Conservation (phyloP, 257 asterid species). For the Eustoma russellianum region DNA sequence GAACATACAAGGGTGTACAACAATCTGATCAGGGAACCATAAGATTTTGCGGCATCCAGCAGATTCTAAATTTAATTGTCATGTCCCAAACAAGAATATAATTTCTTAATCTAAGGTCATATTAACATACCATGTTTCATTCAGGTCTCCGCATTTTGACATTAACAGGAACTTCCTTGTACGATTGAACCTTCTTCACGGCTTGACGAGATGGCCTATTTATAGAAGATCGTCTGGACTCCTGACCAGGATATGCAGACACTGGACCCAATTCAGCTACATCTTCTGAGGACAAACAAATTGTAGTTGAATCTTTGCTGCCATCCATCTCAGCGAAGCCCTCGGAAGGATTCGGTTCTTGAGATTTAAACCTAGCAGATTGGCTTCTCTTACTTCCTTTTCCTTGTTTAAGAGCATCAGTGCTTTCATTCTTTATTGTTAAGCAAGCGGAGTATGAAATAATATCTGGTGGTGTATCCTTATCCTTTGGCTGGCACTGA, state of each 20-base stretch:
- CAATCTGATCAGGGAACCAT: too few relatives aligned
- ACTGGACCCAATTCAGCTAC: constrained; percentile 17
- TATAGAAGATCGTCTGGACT: constrained; percentile 28
- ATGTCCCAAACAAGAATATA: too few relatives aligned
- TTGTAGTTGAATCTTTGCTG: constrained; percentile 15
- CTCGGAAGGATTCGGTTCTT: constrained; percentile 19
- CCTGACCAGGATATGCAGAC: constrained; percentile 16
- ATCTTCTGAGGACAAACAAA: constrained; percentile 4
- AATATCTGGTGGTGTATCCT: constrained; percentile 25
- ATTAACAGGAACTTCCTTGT: constrained; percentile 54
- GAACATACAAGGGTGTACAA: too few relatives aligned
- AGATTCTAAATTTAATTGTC: too few relatives aligned
- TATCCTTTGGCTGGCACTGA: constrained; percentile 13
- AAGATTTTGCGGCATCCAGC: too few relatives aligned
- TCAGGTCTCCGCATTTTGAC: constrained; percentile 57
- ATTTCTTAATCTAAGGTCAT: too few relatives aligned
- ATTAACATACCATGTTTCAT: constrained; percentile 11
- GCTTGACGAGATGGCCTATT: constrained; percentile 62
- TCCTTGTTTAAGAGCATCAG: constrained; percentile 7
- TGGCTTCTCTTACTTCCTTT: constrained; percentile 35
- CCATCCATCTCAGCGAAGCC: constrained; percentile 13
- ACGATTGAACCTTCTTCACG: constrained; percentile 54
- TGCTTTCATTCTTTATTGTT: constrained; percentile 15
- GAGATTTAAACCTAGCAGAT: constrained; percentile 43
- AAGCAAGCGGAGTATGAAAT: constrained; percentile 14